A percentile compares a stretch with the other conserved stretches of the same genome.
These are phyloP conservation scores for Flaveria sonorensis DNA, from an alignment of 129 eudicot species.

Conservation along the genomic window DNA sequence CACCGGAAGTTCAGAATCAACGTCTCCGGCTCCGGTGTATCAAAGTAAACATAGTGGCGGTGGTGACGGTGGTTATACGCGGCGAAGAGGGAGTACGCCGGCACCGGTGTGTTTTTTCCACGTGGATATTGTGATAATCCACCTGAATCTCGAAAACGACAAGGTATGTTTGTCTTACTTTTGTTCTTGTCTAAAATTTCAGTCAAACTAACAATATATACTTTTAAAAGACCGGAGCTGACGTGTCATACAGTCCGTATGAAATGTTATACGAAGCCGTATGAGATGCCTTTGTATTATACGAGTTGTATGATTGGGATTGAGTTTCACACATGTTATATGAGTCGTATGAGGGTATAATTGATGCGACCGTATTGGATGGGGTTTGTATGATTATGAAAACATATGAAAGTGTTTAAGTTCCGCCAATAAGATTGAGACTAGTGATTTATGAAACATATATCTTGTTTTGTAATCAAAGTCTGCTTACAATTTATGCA, in stretches of 20 bases:
- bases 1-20: constrained; percentile 18
- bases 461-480: no score
- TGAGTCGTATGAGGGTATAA: no score
- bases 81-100: constrained; percentile 51
- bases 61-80: constrained; percentile 7
- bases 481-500: constrained; percentile 32
- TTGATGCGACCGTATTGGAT: no score
- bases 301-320: no score
- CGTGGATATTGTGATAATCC: constrained; percentile 37
- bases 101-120: constrained; percentile 87
- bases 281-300: no score
- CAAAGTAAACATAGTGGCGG: constrained; percentile 15
- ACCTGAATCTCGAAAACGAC: constrained; percentile 46
- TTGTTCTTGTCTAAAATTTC: constrained; percentile 16
- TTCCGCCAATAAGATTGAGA: no score
- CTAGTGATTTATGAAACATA: no score
- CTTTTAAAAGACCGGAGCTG: not conserved
- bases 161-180: constrained; percentile 39
- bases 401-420: no score
- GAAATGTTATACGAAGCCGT: no score
- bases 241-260: no score
- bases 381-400: no score
- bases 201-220: constrained; percentile 4
- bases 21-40: not conserved
- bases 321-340: no score